These are phyloP conservation scores for Saussurea involucrata DNA, from an alignment of 129 eudicot species.

Conservation along the genomic window DNA sequence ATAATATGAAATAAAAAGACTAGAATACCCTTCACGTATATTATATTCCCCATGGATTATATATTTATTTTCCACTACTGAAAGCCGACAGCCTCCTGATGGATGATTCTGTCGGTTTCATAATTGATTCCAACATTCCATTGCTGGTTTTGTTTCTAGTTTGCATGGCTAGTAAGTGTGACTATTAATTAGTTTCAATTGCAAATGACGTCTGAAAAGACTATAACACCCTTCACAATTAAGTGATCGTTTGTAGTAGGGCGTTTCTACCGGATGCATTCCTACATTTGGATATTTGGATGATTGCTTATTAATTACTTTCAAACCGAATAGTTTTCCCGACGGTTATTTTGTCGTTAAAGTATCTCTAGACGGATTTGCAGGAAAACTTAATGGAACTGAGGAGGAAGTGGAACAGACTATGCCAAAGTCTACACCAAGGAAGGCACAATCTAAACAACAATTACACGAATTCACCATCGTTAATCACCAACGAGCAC, in stretches of 20 bases:
- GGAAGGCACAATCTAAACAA: slow-evolving; percentile 43
- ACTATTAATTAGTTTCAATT: too few relatives aligned
- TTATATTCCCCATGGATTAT: not conserved
- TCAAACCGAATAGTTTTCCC: not conserved
- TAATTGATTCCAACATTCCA: not conserved
- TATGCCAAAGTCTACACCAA: slow-evolving; percentile 70
- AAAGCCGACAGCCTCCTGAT: too few relatives aligned
- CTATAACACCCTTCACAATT: not conserved
- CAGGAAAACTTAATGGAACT: slow-evolving; percentile 63
- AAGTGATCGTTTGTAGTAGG: too few relatives aligned
- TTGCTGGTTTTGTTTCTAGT: not conserved
- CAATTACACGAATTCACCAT: slow-evolving; percentile 23
- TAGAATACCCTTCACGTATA: not conserved
- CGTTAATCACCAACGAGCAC: slow-evolving; percentile 15
- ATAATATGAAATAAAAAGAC: not conserved
- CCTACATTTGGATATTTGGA: too few relatives aligned
- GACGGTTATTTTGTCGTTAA: too few relatives aligned
- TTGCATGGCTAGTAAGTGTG: not conserved
- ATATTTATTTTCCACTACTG: too few relatives aligned
- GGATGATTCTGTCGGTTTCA: not conserved
- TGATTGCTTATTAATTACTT: too few relatives aligned
- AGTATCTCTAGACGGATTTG: not conserved
- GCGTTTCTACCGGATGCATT: too few relatives aligned
- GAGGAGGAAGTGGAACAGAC: slow-evolving; percentile 69
- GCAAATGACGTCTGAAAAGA: not conserved